Evolutionary conservation across 2,329 filamentous ascomycete genomes (phyloP).

Genomic region (Albifimbria verrucaria): DNA sequence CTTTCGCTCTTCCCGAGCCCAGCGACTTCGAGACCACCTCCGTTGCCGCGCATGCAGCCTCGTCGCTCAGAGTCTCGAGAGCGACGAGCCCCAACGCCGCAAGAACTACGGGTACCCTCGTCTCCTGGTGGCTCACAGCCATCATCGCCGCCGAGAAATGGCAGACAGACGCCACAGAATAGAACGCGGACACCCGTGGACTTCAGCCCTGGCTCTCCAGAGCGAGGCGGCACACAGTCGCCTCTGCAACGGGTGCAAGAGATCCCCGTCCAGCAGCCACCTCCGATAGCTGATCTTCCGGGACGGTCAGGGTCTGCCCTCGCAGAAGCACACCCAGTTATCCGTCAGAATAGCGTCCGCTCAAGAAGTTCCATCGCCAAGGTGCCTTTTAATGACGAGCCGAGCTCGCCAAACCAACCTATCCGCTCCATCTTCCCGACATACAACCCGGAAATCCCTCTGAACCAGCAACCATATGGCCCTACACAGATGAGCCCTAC

Average conservation of each 20-base stretch:
- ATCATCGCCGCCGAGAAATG: slow-evolving; percentile 24
- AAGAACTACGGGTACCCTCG: slow-evolving; percentile 21
- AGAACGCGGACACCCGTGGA: slow-evolving; percentile 30
- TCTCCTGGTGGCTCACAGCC: slow-evolving; percentile 12
- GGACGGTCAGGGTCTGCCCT: slow-evolving; percentile 48
- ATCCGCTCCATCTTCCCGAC: slow-evolving; percentile 73
- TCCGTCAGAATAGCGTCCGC: slow-evolving; percentile 44
- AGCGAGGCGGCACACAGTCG: slow-evolving; percentile 9
- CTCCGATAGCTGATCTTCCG: slow-evolving; percentile 39
- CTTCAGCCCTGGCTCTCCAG: slow-evolving; percentile 24
- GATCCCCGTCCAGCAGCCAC: slow-evolving; percentile 33
- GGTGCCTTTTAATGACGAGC: slow-evolving; percentile 38
- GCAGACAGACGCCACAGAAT: slow-evolving; percentile 29
- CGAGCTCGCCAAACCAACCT: slow-evolving; percentile 23
- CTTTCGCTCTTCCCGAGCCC: slow-evolving; percentile 58
- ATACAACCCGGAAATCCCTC: slow-evolving; percentile 65
- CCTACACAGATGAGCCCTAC: slow-evolving; percentile 64
- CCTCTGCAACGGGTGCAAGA: slow-evolving; percentile 4
- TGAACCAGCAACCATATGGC: slow-evolving; percentile 67
- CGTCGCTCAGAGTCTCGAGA: slow-evolving; percentile 35
- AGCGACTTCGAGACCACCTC: slow-evolving; percentile 29
- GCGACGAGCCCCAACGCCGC: slow-evolving; percentile 32
- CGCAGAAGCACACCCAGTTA: slow-evolving; percentile 47
- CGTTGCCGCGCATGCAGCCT: slow-evolving; percentile 30
- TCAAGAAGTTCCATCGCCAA: slow-evolving; percentile 58